Conservation (phyloP, 2,329 filamentous ascomycete genomes). For the Colletotrichum liaoningense region DNA sequence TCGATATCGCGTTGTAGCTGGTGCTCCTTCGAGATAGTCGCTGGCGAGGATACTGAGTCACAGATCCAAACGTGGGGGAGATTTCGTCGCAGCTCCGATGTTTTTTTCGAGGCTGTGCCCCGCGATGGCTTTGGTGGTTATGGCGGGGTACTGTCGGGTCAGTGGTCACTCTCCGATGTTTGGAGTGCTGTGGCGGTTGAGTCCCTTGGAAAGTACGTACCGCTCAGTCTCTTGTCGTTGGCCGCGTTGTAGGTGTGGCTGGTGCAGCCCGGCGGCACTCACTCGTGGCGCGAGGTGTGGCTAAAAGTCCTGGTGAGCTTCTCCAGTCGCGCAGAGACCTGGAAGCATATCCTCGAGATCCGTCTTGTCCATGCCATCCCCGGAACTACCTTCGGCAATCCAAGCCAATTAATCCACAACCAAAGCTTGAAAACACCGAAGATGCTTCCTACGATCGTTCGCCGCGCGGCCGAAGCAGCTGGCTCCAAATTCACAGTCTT, state of each 20-base stretch:
- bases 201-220: constrained; percentile 12
- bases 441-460: constrained; percentile 50
- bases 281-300: neutral
- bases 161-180: constrained; percentile 21
- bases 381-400: neutral
- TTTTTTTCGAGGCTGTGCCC: constrained; percentile 38
- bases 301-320: neutral
- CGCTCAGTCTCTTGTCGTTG: neutral
- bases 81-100: constrained; percentile 34
- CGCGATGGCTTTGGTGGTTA: constrained; percentile 30
- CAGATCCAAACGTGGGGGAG: constrained; percentile 23
- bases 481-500: constrained; percentile 49
- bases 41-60: constrained; percentile 30
- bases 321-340: constrained; percentile 2
- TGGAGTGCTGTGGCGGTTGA: constrained; percentile 4
- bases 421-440: neutral
- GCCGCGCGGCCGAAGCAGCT: constrained; percentile 40
- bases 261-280: too few species aligned
- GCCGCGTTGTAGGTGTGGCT: neutral
- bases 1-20: constrained; percentile 6
- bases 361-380: neutral
- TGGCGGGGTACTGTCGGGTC: constrained; percentile 35
- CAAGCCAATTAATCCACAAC: neutral
- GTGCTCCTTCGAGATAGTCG: constrained; percentile 20
- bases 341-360: neutral